Evolutionary conservation across 441 rosid genomes (phyloP), one percentile per base, ranked within the genome.

Genomic region (Gossypium aridum): DNA sequence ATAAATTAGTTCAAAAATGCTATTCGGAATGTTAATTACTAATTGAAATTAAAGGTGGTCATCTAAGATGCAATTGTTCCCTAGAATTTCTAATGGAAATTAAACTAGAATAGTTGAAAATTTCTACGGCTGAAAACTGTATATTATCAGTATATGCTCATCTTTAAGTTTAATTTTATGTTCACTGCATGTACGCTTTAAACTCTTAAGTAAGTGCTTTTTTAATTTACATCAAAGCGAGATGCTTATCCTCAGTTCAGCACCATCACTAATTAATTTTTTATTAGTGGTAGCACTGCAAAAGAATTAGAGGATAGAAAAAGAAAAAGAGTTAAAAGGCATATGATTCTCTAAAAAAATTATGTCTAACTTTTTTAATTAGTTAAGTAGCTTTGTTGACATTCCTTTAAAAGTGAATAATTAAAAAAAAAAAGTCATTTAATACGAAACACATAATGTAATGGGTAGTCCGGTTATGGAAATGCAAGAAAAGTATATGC

Each of bases 261-360:
- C 62, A n/a, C 69, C 22, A 53, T 12, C 73, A 25, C 43, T 49
- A 59, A 62, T 47, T 26, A 54, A 26, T 25, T 2, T 25, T 49
- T 22, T 60, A 67, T 78, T 60, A 64, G 56, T 25, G 3, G 51
- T 7, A 61, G 74, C 80, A 73, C 77, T 60, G 10, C 14, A 59
- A 55, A 65, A 28, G 20, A 28, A 65, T 5, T 23, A 66, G 45
- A 47, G 34, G 19, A 28, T 22, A 28, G 34, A 28, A 28, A 28
- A 28, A 3, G 34, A 28, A 28, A 28, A 28, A 28, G 9, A 34
- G 13, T 5, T 28, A 4, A 60, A 23, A 25, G 19, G 56, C 71
- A 66, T 20, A 43, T 2, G 17, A 66, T 66, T 25, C 71, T 66
- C 56, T 5, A n/a, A 19, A 12, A 22, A 20, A 20, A 20, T 66